Percentiles rank a stretch among this genome's conserved stretches.
phyloP scores from a whole-genome alignment of 1,284 basidiomycete genomes.

The Abortiporus biennis region DNA sequence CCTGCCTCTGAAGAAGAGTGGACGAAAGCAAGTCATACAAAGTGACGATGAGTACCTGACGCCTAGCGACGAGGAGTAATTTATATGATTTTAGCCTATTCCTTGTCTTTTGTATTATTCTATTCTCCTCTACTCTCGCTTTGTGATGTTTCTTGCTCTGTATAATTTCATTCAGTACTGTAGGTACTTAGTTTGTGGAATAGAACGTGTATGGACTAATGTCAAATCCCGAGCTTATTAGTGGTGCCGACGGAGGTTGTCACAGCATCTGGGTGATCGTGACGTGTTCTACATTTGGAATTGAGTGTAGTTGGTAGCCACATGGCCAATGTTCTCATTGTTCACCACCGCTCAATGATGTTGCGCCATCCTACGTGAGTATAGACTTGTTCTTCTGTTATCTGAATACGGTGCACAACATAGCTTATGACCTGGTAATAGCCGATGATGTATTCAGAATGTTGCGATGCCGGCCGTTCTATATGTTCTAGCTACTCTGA shows the following conservation, averaged over 20 bases:
- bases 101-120: constrained; percentile 2
- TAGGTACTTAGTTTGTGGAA: no score
- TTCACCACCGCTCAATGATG: constrained; percentile 1
- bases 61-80: constrained; percentile 30
- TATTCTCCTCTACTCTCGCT: neutral
- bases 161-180: no score
- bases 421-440: neutral
- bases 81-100: neutral
- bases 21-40: constrained; percentile 63
- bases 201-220: no score
- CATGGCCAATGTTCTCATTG: constrained; percentile 4
- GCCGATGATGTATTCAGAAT: neutral
- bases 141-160: neutral
- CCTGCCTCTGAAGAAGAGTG: constrained; percentile 44
- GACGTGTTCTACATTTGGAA: no score
- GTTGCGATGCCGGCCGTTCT: neutral
- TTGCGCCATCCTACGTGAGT: constrained; percentile 6
- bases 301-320: no score
- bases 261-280: no score
- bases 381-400: neutral
- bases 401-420: neutral
- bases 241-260: no score
- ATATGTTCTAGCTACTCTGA: neutral
- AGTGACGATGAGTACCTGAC: constrained; percentile 64
- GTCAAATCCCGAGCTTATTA: no score